Base-by-base conservation (phyloP, 2,329 filamentous ascomycete species). In the Exophiala mesophila region DNA sequence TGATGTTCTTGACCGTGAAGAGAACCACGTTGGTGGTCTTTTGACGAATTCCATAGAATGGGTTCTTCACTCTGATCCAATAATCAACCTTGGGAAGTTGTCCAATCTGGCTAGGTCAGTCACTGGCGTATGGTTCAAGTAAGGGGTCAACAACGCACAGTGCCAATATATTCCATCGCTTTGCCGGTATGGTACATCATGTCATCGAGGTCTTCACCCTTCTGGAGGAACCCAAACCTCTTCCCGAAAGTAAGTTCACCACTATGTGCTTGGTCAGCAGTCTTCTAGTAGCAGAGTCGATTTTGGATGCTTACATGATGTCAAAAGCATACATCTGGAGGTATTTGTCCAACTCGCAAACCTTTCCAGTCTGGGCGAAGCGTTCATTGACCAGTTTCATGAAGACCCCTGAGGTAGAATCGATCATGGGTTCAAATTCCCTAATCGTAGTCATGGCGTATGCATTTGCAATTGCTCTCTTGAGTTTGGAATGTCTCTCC, bases 271-370 rank as follows among this genome's bases (percentile, higher is more conserved):
- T 26, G 7, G 6, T 26, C 12, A 26, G 23, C 12, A n/a, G n/a
- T n/a, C n/a, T n/a, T n/a, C n/a, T n/a, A n/a, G n/a, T n/a, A n/a
- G n/a, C n/a, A n/a, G n/a, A n/a, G n/a, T n/a, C n/a, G n/a, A n/a
- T n/a, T n/a, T n/a, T n/a, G n/a, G n/a, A n/a, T 12, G 12, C 23
- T 26, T 26, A 26, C 23, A 49, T 87, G 8, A 88, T 83, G 57
- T 89, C 85, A 55, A 88, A 88, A 0, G 85, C 85, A 52, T 85
- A 88, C 59, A 80, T 88, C 57, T 89, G 85, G 44, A 89, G 66
- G 84, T 84, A 88, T 12, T 16, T 23, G 5, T 23, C 46, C 8
- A 54, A 30, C 28, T 44, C 32, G 31, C 44, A 47, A 7, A 29
- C 16, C 3, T 6, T 36, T 5, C 13, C 23, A 5, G 24, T 15